These are phyloP conservation scores for Stropharia rugosoannulata DNA, from an alignment of 768 basidiomycete genomes.

Conservation along the genomic window DNA sequence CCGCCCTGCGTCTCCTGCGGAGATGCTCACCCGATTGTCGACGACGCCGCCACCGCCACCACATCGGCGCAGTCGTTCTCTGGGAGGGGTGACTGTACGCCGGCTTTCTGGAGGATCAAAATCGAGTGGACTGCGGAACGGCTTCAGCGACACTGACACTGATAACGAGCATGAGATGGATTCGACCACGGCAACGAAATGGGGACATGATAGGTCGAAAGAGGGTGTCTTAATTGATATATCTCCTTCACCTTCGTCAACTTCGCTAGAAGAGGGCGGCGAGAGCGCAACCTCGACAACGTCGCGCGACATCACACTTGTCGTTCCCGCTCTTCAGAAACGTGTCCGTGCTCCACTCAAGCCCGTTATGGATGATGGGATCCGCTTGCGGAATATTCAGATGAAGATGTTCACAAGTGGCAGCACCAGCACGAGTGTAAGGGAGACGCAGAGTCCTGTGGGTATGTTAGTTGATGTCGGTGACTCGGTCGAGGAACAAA, in stretches of 20 bases:
- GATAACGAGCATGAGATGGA: constrained; percentile 5
- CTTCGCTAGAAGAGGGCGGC: constrained; percentile 4
- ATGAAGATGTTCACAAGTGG: too few species aligned
- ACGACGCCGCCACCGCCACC: constrained; percentile 19
- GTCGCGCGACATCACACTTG: constrained; percentile 17
- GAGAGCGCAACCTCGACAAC: constrained; percentile 17
- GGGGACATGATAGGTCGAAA: not conserved
- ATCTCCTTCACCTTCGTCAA: constrained; percentile 13
- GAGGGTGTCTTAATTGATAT: constrained; percentile 26
- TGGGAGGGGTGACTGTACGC: constrained; percentile 26
- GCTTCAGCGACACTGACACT: constrained; percentile 10
- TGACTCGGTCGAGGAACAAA: not conserved
- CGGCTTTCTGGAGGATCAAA: constrained; percentile 17
- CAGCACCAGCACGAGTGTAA: not conserved
- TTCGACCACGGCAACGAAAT: constrained; percentile 1
- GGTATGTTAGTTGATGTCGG: not conserved
- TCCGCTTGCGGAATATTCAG: too few species aligned
- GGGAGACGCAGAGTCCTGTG: not conserved
- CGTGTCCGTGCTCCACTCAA: too few species aligned
- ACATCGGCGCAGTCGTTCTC: constrained; percentile 21
- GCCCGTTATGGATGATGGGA: too few species aligned
- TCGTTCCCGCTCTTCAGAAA: not conserved
- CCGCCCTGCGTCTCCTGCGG: constrained; percentile 7
- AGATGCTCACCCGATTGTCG: constrained; percentile 20
- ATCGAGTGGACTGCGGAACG: constrained; percentile 17